Base-by-base conservation (phyloP, 257 asterid genomes). In the Lithospermum erythrorhizon region DNA sequence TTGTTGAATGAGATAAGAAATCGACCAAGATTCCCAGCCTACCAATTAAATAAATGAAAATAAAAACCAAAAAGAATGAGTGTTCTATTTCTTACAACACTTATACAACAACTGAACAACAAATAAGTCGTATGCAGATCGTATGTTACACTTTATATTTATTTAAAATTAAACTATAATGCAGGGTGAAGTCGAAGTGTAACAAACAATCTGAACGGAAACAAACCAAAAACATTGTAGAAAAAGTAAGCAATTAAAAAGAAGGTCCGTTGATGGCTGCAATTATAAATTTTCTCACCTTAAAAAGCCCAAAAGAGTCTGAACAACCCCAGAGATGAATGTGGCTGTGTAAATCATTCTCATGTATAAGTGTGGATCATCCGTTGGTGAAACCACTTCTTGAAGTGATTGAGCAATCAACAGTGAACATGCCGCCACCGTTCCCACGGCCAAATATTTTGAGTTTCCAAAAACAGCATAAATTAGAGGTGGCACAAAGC, bases 21-120 rank as follows among this genome's bases (percentile, higher is more conserved):
- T 89, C 97, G 6, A 89, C 84, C 81, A 89, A 62, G 65, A 89
- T 79, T 1, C 97, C 97, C 57, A 89, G 71, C 59, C 96, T 87
- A 59, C 9, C 22, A 1, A 52, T n/a, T 14, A 17, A 10, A n/a
- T n/a, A n/a, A n/a, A n/a, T n/a, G n/a, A 24, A 54, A 18, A 4
- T 2, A 21, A 23, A 27, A 4, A 15, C 4, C 23, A n/a, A n/a
- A n/a, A n/a, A n/a, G n/a, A n/a, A n/a, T n/a, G n/a, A n/a, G n/a
- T n/a, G n/a, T n/a, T n/a, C n/a, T n/a, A n/a, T n/a, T n/a, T n/a
- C n/a, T n/a, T n/a, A n/a, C n/a, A n/a, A n/a, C n/a, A n/a, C n/a
- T n/a, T n/a, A n/a, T n/a, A n/a, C n/a, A n/a, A n/a, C n/a, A n/a
- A n/a, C n/a, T n/a, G n/a, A n/a, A n/a, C n/a, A n/a, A n/a, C n/a